Base-by-base conservation (phyloP, 1,139 yeast genomes). In the Geotrichum carabidarum region DNA sequence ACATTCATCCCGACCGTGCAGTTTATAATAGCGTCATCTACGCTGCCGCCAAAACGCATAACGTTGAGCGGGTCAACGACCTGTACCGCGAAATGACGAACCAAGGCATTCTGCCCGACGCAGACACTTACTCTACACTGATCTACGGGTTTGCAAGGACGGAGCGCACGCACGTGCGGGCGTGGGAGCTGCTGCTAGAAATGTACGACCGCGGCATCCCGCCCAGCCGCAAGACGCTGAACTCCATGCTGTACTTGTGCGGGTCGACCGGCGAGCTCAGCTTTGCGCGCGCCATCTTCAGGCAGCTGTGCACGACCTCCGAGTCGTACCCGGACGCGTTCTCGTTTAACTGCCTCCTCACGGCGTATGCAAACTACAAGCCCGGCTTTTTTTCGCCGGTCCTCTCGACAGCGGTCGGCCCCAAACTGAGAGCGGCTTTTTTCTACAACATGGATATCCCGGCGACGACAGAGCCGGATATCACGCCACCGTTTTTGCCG, bases 121-220 rank as follows among this genome's bases (percentile, higher is more conserved):
- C 77, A 17, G 76, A 73, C 35, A 82, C 88, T 0, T 74, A 82
- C 62, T 78, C 82, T 41, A 79, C 83, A 0, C 71, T 91, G 51
- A 93, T 95, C 0, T 78, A 79, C 59, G 91, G 94, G 0, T 90
- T 96, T 67, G 72, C 85, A 1, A 76, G 78, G 6, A 74, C 83
- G 44, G 71, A 70, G 12, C 71, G 72, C 35, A 75, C 81, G 53
- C 73, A 77, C 31, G 63, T 73, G 50, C 75, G 77, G 60, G 90
- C 96, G 0, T 93, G 98, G 97, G 80, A 81, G 53, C 84, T 80
- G 62, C 79, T 91, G 55, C 77, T 85, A 59, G 84, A 86, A 60
- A 81, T 88, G 57, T 78, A 83, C 62, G 77, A 79, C 18, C 65
- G 70, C 46, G 79, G 78, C 0, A 75, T 67, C 44, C 62, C 60